These are phyloP conservation scores for Metschnikowia matae DNA, from an alignment of 805 yeast genomes.

Conservation along the genomic window DNA sequence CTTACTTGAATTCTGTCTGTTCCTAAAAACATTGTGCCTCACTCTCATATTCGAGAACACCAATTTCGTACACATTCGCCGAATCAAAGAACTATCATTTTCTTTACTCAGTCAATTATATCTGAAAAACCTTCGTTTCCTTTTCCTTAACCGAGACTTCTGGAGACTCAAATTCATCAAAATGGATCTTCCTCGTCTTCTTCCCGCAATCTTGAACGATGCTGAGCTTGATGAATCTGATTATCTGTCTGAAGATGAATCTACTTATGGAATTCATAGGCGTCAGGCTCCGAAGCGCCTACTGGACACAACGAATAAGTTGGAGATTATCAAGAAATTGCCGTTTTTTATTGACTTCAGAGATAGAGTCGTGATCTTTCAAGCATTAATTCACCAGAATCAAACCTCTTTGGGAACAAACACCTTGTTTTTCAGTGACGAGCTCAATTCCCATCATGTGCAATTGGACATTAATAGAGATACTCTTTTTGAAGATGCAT, in stretches of 20 bases:
- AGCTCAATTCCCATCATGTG: constrained; percentile 18
- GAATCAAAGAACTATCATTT: constrained; percentile 36
- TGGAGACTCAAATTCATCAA: constrained; percentile 46
- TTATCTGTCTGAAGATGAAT: constrained; percentile 15
- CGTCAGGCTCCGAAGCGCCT: not conserved
- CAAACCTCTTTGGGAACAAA: constrained; percentile 23
- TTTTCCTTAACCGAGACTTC: constrained; percentile 43
- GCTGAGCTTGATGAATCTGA: constrained; percentile 30
- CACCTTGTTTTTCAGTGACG: constrained; percentile 15
- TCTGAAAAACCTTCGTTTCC: constrained; percentile 58
- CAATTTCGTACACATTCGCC: not conserved
- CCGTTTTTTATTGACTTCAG: constrained; percentile 82
- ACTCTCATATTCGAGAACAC: constrained; percentile 40
- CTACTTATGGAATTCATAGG: not conserved
- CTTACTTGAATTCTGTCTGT: constrained; percentile 39
- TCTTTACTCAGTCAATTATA: constrained; percentile 61
- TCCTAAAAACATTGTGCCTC: constrained; percentile 49
- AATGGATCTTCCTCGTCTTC: constrained; percentile 35
- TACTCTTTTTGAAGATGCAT: constrained; percentile 71
- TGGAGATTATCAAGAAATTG: constrained; percentile 53
- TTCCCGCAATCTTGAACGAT: constrained; percentile 37
- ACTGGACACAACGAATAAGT: constrained; percentile 20
- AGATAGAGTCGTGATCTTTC: constrained; percentile 70
- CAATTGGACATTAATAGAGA: constrained; percentile 65
- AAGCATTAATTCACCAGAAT: constrained; percentile 56